Evolutionary conservation across 768 basidiomycete genomes (phyloP).

Genomic region (Hygrophorus russula): DNA sequence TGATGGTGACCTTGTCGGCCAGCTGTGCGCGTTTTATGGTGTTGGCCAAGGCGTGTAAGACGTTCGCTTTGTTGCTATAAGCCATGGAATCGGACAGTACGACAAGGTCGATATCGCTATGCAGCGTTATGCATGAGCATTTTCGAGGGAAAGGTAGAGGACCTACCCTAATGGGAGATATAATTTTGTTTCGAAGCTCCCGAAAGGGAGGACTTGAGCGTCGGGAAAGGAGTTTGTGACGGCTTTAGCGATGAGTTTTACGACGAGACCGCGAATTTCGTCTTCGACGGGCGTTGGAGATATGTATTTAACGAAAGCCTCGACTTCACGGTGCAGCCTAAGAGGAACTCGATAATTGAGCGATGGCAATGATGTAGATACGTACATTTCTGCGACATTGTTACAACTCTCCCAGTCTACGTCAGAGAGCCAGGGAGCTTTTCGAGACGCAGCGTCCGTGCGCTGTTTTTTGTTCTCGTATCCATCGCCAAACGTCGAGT

Average conservation of each 20-base stretch:
- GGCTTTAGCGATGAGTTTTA: conserved; percentile 56
- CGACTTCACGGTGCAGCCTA: conserved; percentile 82
- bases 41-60: conserved; percentile 69
- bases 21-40: conserved; percentile 65
- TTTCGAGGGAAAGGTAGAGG: background rate
- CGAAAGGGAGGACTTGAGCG: conserved; percentile 78
- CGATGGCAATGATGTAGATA: conserved; percentile 9
- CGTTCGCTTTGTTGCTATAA: conserved; percentile 51
- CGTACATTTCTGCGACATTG: conserved; percentile 80
- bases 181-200: conserved; percentile 86
- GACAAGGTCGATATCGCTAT: conserved; percentile 92
- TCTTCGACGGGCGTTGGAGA: conserved; percentile 80
- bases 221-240: conserved; percentile 63
- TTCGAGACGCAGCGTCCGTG: conserved; percentile 38
- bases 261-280: conserved; percentile 66
- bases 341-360: conserved; percentile 7
- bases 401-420: conserved; percentile 65
- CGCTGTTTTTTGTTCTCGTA: conserved; percentile 44
- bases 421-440: conserved; percentile 58
- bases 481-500: conserved; percentile 36
- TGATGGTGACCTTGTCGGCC: conserved; percentile 71
- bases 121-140: conserved; percentile 3
- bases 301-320: conserved; percentile 79
- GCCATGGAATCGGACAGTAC: conserved; percentile 72
- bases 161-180: conserved; percentile 88